phyloP scores from a whole-genome alignment of 352 stramenopile genomes.

The Saprolegnia diclina region DNA sequence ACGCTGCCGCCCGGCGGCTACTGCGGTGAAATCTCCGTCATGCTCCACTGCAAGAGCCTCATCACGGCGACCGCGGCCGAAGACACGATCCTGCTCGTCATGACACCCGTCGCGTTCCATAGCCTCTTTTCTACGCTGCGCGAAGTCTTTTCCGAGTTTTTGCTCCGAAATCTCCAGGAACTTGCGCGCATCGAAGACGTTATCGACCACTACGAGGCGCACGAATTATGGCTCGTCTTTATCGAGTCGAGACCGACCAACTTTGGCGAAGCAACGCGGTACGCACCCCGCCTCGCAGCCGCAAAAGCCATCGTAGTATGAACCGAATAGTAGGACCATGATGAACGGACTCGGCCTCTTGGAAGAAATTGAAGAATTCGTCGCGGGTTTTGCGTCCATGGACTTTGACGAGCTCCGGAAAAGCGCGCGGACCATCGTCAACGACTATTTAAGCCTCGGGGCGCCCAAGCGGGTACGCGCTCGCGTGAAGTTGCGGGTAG shows the following conservation, averaged over 20 bases:
- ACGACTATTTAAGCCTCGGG: conserved; percentile 54
- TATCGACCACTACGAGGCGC: conserved; percentile 62
- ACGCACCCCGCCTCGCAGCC: too few relatives aligned
- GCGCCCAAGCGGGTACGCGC: conserved; percentile 32
- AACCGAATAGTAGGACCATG: background rate
- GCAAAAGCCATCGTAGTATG: background rate
- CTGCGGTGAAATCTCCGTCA: conserved; percentile 61
- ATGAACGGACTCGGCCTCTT: conserved; percentile 37
- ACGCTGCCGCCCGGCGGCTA: conserved; percentile 47
- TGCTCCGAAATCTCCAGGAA: conserved; percentile 56
- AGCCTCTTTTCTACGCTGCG: conserved; percentile 51
- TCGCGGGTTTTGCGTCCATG: background rate
- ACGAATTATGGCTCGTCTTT: conserved; percentile 53
- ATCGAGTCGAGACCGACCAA: conserved; percentile 41
- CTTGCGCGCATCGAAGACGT: conserved; percentile 43
- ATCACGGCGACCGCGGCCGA: conserved; percentile 37
- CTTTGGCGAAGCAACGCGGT: conserved; percentile 33
- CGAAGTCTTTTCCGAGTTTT: conserved; percentile 60
- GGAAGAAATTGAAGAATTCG: conserved; percentile 60
- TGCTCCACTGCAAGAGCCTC: conserved; percentile 38
- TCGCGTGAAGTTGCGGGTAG: background rate
- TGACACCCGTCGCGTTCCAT: conserved; percentile 40
- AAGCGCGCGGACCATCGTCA: conserved; percentile 47
- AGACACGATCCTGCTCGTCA: conserved; percentile 43
- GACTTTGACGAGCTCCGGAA: conserved; percentile 37